Base-by-base conservation (phyloP, 2,329 filamentous ascomycete genomes). In the Aschersonia sp. region DNA sequence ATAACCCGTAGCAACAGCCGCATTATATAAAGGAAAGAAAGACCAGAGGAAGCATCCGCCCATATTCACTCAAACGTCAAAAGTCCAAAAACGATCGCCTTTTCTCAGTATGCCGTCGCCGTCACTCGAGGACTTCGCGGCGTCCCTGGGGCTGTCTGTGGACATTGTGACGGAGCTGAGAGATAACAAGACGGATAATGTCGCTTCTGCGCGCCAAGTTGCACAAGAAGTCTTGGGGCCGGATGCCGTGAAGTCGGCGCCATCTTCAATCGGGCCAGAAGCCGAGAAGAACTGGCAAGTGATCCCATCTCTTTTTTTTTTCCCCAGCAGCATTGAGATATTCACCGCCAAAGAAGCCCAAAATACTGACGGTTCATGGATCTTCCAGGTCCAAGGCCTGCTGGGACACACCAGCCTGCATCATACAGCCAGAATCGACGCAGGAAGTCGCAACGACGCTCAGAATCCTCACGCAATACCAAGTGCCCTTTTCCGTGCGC, bases 401-500 rank as follows among this genome's bases (percentile, higher is more conserved):
- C 41, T 12, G 11, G 11, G 11, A 29, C 10, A 7, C 11, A 5
- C 41, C 41, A 11, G 11, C 22, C n/a, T 42, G 41, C 41, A 42
- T 42, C 11, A 29, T 42, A 10, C 11, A 14, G 11, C 41, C 41
- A 10, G n/a, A n/a, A 14, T 3, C 41, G 41, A 14, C 41, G 22
- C 11, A 42, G 2, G 10, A 42, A 2, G 41, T 42, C 11, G 11
- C 41, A 12, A 42, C 8, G 7, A 29, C 41, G 22, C 11, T 42
- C 41, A 42, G 22, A 14, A 42, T 42, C 5, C 11, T 42, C 41
- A 8, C 41, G 11, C 22, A 12, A 8, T 29, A 11, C 22, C 10
- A 29, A 42, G 41, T 44, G 29, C 32, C 32, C 22, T 51, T 51
- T 30, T 46, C 49, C 30, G 32, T 49, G 32, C 49, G 49, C n/a